Evolutionary conservation across 1,284 basidiomycete species (phyloP).

Genomic region (Leccinum variabile): DNA sequence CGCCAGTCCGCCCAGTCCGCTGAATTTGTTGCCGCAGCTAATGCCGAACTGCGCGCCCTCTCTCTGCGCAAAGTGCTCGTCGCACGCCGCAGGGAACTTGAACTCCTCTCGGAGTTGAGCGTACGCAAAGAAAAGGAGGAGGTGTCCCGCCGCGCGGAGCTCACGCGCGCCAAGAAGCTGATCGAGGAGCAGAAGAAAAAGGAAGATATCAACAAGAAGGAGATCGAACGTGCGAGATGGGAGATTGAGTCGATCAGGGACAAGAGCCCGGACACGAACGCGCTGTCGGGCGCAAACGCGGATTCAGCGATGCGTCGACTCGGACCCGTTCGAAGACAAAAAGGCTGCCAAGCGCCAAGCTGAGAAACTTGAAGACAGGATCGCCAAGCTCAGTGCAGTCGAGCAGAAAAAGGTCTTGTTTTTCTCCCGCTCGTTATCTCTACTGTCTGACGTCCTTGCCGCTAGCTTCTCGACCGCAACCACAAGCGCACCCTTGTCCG

Average conservation of each 20-base stretch:
- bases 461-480: conserved; percentile 69
- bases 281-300: conserved; percentile 7
- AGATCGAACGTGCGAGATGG: too few species aligned
- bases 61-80: too few species aligned
- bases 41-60: too few species aligned
- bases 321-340: conserved; percentile 9
- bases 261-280: conserved; percentile 3
- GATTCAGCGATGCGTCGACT: conserved; percentile 24
- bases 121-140: too few species aligned
- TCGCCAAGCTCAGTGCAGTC: conserved; percentile 71
- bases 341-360: conserved; percentile 67
- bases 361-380: conserved; percentile 57
- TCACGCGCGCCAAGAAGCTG: too few species aligned
- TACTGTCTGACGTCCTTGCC: not conserved
- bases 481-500: conserved; percentile 74
- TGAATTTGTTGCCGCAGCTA: too few species aligned
- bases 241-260: not conserved
- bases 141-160: too few species aligned
- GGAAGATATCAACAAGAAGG: too few species aligned
- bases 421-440: not conserved
- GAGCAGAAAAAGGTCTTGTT: conserved; percentile 78
- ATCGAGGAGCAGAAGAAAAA: too few species aligned
- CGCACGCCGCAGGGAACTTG: too few species aligned
- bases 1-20: too few species aligned
- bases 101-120: too few species aligned